phyloP scores from a whole-genome alignment of 2,329 filamentous ascomycete genomes.

The Parastagonospora avenae region DNA sequence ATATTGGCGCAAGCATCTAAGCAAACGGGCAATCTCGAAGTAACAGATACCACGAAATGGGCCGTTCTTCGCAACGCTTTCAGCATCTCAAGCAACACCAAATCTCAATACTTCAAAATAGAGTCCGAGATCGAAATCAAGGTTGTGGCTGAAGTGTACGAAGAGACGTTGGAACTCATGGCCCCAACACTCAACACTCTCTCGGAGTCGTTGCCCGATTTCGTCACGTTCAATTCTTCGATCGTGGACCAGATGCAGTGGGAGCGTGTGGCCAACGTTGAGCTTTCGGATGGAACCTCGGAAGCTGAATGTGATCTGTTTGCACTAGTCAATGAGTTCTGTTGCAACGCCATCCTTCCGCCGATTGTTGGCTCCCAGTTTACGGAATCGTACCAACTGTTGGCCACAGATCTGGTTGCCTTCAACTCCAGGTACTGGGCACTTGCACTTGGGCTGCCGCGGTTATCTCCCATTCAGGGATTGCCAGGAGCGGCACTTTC shows the following conservation, averaged over 20 bases:
- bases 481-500: constrained; percentile 42
- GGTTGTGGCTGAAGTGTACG: constrained; percentile 52
- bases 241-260: constrained; percentile 66
- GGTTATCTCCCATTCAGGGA: constrained; percentile 60
- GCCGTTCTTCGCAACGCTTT: constrained; percentile 37
- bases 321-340: constrained; percentile 61
- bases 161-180: constrained; percentile 48
- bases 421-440: constrained; percentile 61
- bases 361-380: constrained; percentile 58
- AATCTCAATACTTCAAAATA: constrained; percentile 26
- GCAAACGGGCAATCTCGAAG: constrained; percentile 22
- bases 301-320: constrained; percentile 55
- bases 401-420: constrained; percentile 60
- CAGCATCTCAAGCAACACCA: constrained; percentile 26
- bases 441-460: constrained; percentile 61
- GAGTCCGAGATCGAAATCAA: constrained; percentile 36
- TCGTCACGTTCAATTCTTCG: constrained; percentile 65
- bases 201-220: constrained; percentile 55
- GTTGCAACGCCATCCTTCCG: constrained; percentile 57
- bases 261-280: constrained; percentile 61
- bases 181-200: constrained; percentile 39
- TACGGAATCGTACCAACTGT: constrained; percentile 51
- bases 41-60: constrained; percentile 24
- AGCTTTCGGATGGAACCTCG: constrained; percentile 46
- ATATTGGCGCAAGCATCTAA: constrained; percentile 45